Base-by-base conservation (phyloP, 2,329 filamentous ascomycete genomes). In the Lecanicillium sp. region DNA sequence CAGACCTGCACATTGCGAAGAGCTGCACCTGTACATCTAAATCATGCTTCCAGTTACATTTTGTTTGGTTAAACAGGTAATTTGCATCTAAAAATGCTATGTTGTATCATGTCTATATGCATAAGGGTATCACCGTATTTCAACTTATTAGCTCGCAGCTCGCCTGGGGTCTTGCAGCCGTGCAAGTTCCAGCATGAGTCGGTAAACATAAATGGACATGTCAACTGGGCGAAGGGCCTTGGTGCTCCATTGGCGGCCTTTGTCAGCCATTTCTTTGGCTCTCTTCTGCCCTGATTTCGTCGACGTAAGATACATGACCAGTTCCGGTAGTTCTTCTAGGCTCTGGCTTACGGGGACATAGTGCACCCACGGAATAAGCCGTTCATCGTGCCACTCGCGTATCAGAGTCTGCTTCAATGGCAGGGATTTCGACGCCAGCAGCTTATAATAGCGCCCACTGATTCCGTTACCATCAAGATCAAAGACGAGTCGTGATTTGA, bases 151-250 rank as follows among this genome's bases (percentile, higher is more conserved):
- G 26, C 14, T 10, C 44, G 21, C 27, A 27, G 38, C n/a, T 26
- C 49, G 17, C 3, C 52, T 36, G 5, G 58, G 60, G 44, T 74
- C 68, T 50, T 67, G 63, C 7, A 73, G 37, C 41, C 71, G 64
- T 15, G 65, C 67, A 42, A 73, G 71, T 67, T 86, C 82, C 20
- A 85, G 56, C 55, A 86, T 52, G 50, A 85, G 57, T 42, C 83
- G 67, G 55, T 83, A 84, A 23, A 78, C 68, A 66, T 82, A 83
- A 2, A 78, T 68, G 23, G 74, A 69, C 56, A 81, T 72, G 58
- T 86, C 81, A 30, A 77, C 71, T 37, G 78, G 75, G 35, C 81
- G 60, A 27, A 86, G 56, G 10, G 73, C 74, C 54, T 67, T 72
- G 0, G 55, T 57, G 39, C 72, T 73, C 82, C 81, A 86, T 8